phyloP scores from a whole-genome alignment of 2,329 filamentous ascomycete genomes.

The Cladosporium phlei region DNA sequence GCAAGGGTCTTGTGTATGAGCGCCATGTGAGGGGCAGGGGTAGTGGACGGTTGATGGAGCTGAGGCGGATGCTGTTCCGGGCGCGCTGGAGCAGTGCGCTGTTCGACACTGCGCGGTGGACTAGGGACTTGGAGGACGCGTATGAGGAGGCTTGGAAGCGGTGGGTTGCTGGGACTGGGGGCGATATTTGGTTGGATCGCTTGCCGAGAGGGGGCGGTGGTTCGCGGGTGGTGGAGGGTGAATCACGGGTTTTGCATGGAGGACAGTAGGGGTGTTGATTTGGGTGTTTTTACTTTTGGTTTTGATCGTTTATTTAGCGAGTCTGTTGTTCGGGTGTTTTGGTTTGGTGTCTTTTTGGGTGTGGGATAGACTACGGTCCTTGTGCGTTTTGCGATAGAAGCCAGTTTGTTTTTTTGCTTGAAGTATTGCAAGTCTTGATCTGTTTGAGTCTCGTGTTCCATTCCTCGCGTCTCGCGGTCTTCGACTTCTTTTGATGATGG shows the following conservation, averaged over 20 bases:
- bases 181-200: constrained; percentile 75
- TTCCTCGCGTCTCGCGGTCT: too few relatives aligned
- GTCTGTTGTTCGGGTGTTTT: too few relatives aligned
- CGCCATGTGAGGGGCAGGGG: constrained; percentile 22
- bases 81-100: constrained; percentile 80
- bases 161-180: constrained; percentile 82
- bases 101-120: constrained; percentile 90
- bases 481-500: too few relatives aligned
- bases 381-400: too few relatives aligned
- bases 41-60: constrained; percentile 66
- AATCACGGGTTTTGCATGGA: not conserved
- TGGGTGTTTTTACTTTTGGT: not conserved
- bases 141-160: constrained; percentile 83
- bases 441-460: too few relatives aligned
- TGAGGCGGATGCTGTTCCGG: constrained; percentile 77
- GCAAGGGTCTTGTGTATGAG: constrained; percentile 57
- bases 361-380: too few relatives aligned
- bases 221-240: not conserved
- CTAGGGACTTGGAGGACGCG: constrained; percentile 78
- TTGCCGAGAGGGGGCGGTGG: constrained; percentile 15
- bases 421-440: too few relatives aligned
- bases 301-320: too few relatives aligned
- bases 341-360: too few relatives aligned
- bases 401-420: too few relatives aligned
- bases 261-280: too few relatives aligned